Evolutionary conservation across 129 eudicot species (phyloP).

Genomic region (Tagetes erecta): DNA sequence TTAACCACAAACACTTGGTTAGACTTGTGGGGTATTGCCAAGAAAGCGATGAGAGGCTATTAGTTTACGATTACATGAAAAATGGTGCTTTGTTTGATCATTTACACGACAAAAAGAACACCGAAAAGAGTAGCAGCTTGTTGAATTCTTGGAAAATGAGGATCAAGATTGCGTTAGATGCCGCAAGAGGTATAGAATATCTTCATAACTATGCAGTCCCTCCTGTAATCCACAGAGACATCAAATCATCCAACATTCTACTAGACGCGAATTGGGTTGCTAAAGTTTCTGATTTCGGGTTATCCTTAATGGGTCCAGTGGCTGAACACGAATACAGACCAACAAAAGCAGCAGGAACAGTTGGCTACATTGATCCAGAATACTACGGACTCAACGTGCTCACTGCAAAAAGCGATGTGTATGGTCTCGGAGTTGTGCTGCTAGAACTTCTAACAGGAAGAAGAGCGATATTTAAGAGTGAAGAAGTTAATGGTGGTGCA

Average conservation of each 20-base stretch:
- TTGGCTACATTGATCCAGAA: constrained; percentile 67
- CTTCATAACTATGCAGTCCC: constrained; percentile 68
- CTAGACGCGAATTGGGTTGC: constrained; percentile 51
- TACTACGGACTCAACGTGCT: constrained; percentile 50
- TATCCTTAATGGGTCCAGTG: constrained; percentile 48
- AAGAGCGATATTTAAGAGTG: constrained; percentile 48
- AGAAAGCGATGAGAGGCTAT: constrained; percentile 46
- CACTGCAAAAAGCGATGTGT: constrained; percentile 60
- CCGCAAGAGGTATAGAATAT: constrained; percentile 61
- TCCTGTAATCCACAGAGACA: constrained; percentile 59
- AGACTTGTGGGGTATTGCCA: constrained; percentile 55
- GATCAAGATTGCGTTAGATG: constrained; percentile 55
- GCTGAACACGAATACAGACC: constrained; percentile 42
- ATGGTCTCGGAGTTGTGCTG: constrained; percentile 59
- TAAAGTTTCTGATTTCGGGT: constrained; percentile 59
- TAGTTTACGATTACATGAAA: constrained; percentile 60
- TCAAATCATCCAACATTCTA: constrained; percentile 60
- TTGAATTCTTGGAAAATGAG: constrained; percentile 57
- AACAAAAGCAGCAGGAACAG: constrained; percentile 51
- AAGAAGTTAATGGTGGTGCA: constrained; percentile 37
- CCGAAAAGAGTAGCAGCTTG: constrained; percentile 24
- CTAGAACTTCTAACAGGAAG: constrained; percentile 57
- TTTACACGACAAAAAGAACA: constrained; percentile 34
- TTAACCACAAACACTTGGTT: constrained; percentile 64
- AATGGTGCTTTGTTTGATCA: constrained; percentile 57